phyloP scores from a whole-genome alignment of 139 green algal genomes.

The Penium margaritaceum region DNA sequence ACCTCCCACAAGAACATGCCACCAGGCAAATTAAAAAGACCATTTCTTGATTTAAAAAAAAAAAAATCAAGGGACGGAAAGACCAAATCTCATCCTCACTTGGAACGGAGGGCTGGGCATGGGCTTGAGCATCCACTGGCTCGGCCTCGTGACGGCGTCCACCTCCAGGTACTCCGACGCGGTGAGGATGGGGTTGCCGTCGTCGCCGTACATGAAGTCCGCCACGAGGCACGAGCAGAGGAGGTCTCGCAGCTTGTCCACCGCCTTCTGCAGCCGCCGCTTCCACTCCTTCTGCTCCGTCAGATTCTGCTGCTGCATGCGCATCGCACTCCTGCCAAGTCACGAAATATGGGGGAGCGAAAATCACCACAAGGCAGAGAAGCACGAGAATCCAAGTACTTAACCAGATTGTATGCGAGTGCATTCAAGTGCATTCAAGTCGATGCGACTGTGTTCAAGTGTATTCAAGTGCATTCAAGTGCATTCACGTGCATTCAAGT shows the following conservation, averaged over 20 bases:
- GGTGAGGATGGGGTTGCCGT: constrained; percentile 14
- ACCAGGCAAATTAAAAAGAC: too few relatives aligned
- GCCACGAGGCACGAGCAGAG: constrained; percentile 28
- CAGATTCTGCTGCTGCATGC: neutral
- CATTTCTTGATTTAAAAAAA: too few relatives aligned
- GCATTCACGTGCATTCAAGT: too few relatives aligned
- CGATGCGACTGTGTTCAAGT: too few relatives aligned
- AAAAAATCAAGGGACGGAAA: too few relatives aligned
- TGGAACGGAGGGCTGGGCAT: constrained; percentile 24
- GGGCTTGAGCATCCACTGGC: constrained; percentile 12
- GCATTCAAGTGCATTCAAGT: too few relatives aligned
- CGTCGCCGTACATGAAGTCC: constrained; percentile 38
- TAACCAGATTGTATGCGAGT: too few relatives aligned
- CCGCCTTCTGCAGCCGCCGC: constrained; percentile 32
- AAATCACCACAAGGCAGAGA: neutral
- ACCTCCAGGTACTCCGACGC: constrained; percentile 23
- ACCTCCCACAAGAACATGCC: too few relatives aligned
- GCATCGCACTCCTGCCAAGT: neutral
- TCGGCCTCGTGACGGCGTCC: constrained; percentile 4
- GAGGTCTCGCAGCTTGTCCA: constrained; percentile 36
- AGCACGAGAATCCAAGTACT: too few relatives aligned
- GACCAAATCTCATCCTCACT: too few relatives aligned
- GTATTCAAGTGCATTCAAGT: too few relatives aligned
- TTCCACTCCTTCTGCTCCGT: constrained; percentile 30
- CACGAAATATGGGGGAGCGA: neutral